Evolutionary conservation across 331 rosid genomes (phyloP), one percentile per base, ranked within the genome.

Genomic region (Malus hybrid): DNA sequence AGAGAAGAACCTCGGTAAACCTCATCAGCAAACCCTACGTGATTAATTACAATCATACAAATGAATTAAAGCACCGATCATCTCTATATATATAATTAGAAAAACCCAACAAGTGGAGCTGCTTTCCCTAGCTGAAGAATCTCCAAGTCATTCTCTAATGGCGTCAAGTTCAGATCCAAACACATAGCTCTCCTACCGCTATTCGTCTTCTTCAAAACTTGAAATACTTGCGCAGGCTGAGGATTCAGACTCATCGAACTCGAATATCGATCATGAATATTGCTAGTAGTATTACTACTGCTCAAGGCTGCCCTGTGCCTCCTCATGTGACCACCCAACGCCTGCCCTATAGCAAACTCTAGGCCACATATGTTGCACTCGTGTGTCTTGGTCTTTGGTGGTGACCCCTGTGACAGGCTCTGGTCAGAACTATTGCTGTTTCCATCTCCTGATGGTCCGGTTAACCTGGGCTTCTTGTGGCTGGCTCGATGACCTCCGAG

Each of bases 261-360:
- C 12, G 24, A 33, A 65, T 65, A 33, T 7, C 11, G 72, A 6
- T 72, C 56, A 28, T 31, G 50, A 31, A 4, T 28, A 28, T 15
- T 63, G 10, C 70, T 76, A 12, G 71, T 67, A 32, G 19, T 31
- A 10, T 28, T 34, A n/a, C 16, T 34, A 67, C 29, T 11, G 2
- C 52, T 74, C 81, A 70, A 33, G 77, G 83, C 44, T 7, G 86
- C 67, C 64, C 97, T 86, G 72, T 95, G 99, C 76, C 97, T 76
- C 54, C 99, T 90, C 99, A 93, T 93, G 78, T 93, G 98, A 5
- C 98, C 98, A 0, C 98, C 98, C 67, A 93, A 82, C n/a, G 98
- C 99, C 81, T 94, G 99, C 0, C 99, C 99, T 7, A 94, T 87
- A 20, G 97, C 87, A 69, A 94, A 94, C 76, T 94, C 97, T 52